phyloP scores from a whole-genome alignment of 140 eudicot genomes.

The Cichorium intybus region DNA sequence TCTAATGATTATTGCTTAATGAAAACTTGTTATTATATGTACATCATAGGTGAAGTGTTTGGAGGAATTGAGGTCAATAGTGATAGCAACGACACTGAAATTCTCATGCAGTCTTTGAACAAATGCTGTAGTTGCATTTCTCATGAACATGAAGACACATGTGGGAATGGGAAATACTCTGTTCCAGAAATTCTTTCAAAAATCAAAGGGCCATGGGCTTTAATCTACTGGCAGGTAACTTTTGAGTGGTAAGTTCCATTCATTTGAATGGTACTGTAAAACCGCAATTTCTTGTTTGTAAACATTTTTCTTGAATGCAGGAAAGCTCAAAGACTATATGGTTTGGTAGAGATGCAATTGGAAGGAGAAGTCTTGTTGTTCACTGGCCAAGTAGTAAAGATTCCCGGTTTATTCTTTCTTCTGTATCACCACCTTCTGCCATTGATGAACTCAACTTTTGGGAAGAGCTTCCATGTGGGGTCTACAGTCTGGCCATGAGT shows the following conservation, averaged over 20 bases:
- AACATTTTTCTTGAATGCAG: slow-evolving; percentile 31
- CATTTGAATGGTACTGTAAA: slow-evolving; percentile 6
- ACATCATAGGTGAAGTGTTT: slow-evolving; percentile 73
- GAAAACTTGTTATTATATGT: background rate
- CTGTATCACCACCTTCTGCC: slow-evolving; percentile 71
- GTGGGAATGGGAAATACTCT: slow-evolving; percentile 39
- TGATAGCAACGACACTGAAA: slow-evolving; percentile 73
- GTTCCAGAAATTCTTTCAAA: slow-evolving; percentile 80
- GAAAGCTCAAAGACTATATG: slow-evolving; percentile 68
- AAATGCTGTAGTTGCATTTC: slow-evolving; percentile 62
- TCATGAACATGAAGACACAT: slow-evolving; percentile 33
- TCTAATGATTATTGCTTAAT: background rate
- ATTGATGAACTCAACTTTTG: slow-evolving; percentile 44
- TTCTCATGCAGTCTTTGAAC: slow-evolving; percentile 64
- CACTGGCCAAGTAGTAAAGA: slow-evolving; percentile 80
- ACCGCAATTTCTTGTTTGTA: background rate
- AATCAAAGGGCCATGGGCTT: slow-evolving; percentile 94
- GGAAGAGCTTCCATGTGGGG: slow-evolving; percentile 98
- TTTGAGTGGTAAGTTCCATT: slow-evolving; percentile 71
- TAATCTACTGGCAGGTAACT: slow-evolving; percentile 98
- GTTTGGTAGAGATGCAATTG: slow-evolving; percentile 98
- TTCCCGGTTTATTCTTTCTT: slow-evolving; percentile 67
- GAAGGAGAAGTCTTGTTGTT: slow-evolving; percentile 93
- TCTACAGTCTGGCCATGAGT: slow-evolving; percentile 56
- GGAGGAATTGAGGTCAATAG: slow-evolving; percentile 66